phyloP scores from a whole-genome alignment of 768 basidiomycete species.

The Tulasnella sp. region DNA sequence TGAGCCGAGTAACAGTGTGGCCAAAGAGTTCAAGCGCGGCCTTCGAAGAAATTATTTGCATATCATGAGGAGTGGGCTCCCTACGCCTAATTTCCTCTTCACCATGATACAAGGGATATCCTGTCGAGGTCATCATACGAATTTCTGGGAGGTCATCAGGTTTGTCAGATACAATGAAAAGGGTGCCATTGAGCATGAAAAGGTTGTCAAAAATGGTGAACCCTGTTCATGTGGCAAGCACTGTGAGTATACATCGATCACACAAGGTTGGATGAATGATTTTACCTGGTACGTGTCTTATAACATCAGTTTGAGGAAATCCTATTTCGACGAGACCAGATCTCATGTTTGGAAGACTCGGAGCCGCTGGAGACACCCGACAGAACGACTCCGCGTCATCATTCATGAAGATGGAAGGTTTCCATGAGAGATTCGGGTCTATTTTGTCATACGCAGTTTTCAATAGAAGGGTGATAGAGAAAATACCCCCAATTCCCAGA shows the following conservation, averaged over 20 bases:
- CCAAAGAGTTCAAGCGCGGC: slow-evolving; percentile 62
- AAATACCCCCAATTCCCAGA: too few relatives aligned
- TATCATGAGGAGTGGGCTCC: slow-evolving; percentile 62
- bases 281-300: slow-evolving; percentile 18
- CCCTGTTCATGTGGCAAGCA: too few relatives aligned
- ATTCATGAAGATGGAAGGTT: too few relatives aligned
- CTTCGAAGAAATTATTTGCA: slow-evolving; percentile 56
- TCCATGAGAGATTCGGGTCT: too few relatives aligned
- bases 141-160: slow-evolving; percentile 53
- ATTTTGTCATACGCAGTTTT: too few relatives aligned
- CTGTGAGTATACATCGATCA: too few relatives aligned
- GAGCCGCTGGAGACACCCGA: too few relatives aligned
- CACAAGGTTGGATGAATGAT: too few relatives aligned
- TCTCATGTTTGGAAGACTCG: too few relatives aligned
- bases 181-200: slow-evolving; percentile 67
- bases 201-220: slow-evolving; percentile 85
- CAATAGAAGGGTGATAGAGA: too few relatives aligned
- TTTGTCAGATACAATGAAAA: slow-evolving; percentile 70
- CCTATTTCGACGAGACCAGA: too few relatives aligned
- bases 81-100: slow-evolving; percentile 41
- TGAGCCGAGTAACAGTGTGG: slow-evolving; percentile 51
- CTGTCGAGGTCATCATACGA: slow-evolving; percentile 58
- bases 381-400: too few relatives aligned
- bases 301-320: background rate
- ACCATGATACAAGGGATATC: slow-evolving; percentile 42